Evolutionary conservation across 75 land plant species (phyloP).

Genomic region (Adiantum capillusveneris): DNA sequence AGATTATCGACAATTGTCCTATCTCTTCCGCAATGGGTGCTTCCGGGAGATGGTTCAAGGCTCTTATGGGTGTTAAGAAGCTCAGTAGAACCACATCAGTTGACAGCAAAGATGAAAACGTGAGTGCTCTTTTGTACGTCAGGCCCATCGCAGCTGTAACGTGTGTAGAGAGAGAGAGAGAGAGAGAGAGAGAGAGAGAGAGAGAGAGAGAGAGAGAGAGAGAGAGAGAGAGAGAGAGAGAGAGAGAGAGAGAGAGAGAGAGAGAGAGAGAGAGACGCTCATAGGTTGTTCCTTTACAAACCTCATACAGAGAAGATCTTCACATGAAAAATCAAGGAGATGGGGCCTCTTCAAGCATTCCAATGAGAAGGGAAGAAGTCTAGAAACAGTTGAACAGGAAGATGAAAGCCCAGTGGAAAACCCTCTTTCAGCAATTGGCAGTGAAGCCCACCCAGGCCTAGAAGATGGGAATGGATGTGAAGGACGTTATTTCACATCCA

Average conservation of each 20-base stretch:
- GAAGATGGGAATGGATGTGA: conserved; percentile 41
- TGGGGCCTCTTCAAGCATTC: conserved; percentile 69
- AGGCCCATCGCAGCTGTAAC: neutral
- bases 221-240: neutral
- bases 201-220: conserved; percentile 8
- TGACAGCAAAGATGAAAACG: neutral
- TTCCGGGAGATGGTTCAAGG: neutral
- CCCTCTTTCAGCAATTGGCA: conserved; percentile 22
- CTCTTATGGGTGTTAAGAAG: neutral
- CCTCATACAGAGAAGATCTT: conserved; percentile 26
- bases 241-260: too few relatives aligned
- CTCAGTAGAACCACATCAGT: neutral
- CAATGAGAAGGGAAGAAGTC: conserved; percentile 29
- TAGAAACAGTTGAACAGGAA: conserved; percentile 4
- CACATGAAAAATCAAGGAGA: conserved; percentile 30
- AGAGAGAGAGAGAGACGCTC: too few relatives aligned
- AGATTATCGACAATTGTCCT: too few relatives aligned
- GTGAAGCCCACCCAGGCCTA: conserved; percentile 26
- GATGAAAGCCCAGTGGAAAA: conserved; percentile 14
- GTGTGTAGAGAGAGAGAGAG: conserved; percentile 8
- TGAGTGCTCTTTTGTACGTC: neutral
- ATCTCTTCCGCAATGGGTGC: neutral
- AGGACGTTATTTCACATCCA: conserved; percentile 45
- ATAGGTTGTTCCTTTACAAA: too few relatives aligned
- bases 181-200: conserved; percentile 8